Evolutionary conservation across 192 early-diverging fungal genomes (phyloP), one percentile per base, ranked within the genome.

Genomic region (Umbelopsis sp.): DNA sequence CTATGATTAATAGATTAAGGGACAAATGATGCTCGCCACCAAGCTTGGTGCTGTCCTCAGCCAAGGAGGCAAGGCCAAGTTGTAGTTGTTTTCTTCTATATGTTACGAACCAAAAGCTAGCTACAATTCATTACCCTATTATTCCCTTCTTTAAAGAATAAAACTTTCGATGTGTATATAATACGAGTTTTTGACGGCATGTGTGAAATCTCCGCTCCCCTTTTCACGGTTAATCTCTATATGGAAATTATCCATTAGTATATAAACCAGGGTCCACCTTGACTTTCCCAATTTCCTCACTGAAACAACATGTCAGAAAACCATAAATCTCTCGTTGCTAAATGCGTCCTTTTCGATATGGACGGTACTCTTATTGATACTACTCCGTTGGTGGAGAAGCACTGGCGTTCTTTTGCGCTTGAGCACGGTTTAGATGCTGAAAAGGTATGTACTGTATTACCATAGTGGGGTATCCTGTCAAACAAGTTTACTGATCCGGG

Each of bases 1-100:
- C 33, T 18, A 27, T 23, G 11, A 12, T 27, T 2, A 37, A 37
- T 35, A 61, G 81, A 77, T 87, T 47, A 91, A 90, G 82, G 91
- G 91, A 69, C 85, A 90, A 68, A 82, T 91, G 67, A 90, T 89
- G 86, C 77, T 93, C 55, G 89, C 90, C 46, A 90, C 55, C 55
- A 61, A 61, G 30, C 55, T 61, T 61, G 55, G 55, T 35, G 55
- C 27, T 25, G 27, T 61, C 16, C 55, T 61, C 15, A 61, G 55
- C 55, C 27, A 33, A 12, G 55, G 55, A 33, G 25, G 27, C 7
- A 61, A 61, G 55, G 27, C 55, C 18, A 61, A 61, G 30, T 61
- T 61, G 55, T 61, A 61, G 30, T 15, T 55, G 37, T 33, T 61
- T 18, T 55, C 23, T 55, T 41, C 37, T 41, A 4, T 41, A 41